Base-by-base conservation (phyloP, 108 stramenopile species). In the Cylindrotheca closterium region DNA sequence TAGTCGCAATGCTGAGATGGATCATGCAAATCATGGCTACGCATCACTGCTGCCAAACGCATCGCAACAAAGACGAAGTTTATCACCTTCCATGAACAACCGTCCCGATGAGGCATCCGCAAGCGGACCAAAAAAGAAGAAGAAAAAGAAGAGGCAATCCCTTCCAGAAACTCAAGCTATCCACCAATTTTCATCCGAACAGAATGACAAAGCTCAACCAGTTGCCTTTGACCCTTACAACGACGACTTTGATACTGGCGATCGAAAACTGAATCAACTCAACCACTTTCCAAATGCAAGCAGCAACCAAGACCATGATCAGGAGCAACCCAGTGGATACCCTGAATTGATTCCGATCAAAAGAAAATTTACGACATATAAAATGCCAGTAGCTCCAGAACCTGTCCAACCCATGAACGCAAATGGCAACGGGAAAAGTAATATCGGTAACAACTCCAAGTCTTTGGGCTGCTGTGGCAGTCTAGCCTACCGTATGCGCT, bases 401-500 rank as follows among this genome's bases (percentile, higher is more conserved):
- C n/a, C n/a, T n/a, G n/a, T n/a, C n/a, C 37, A 42, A 10, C 37
- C 7, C 10, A 42, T 7, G 37, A 42, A 7, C 37, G 15, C 10
- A 10, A 7, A 42, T 5, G 22, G 51, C 8, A 10, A 51, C 51
- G 12, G n/a, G 18, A 5, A 22, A 22, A 17, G 4, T 5, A 51
- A 22, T 21, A 51, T 5, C 4, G 5, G 18, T 21, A 51, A 51
- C 51, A 23, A 22, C 4, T 17, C 4, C 18, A 21, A 5, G n/a
- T 5, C 51, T 5, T 51, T n/a, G n/a, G 4, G 5, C 19, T 23
- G 51, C 37, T 42, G 37, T 42, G 37, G 37, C 15, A 15, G 37
- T 42, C 7, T 42, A 15, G 18, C 12, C 18, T 37, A 61, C 60
- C 60, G 60, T 17, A 27, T 61, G 2, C 60, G 47, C 3, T 3